These are phyloP conservation scores for Chiua virens DNA, from an alignment of 768 basidiomycete species.

Conservation along the genomic window DNA sequence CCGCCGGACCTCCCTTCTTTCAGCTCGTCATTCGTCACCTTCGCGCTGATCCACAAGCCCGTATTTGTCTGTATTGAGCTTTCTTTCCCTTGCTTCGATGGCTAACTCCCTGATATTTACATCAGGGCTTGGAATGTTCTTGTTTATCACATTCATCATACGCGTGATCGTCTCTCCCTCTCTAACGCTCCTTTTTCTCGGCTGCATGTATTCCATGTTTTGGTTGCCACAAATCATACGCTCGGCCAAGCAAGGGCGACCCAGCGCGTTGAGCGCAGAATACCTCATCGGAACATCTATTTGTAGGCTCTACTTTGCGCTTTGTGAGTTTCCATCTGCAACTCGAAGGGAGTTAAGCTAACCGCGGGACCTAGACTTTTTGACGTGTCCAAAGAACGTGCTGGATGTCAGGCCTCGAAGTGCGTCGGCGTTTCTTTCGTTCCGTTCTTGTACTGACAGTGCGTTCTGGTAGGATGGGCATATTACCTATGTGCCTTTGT, in stretches of 20 bases:
- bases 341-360: neutral
- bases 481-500: constrained; percentile 61
- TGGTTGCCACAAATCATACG: constrained; percentile 88
- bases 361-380: constrained; percentile 57
- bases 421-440: constrained; percentile 35
- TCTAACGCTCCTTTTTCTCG: constrained; percentile 65
- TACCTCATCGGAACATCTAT: constrained; percentile 79
- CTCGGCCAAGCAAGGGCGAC: constrained; percentile 67
- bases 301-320: constrained; percentile 64
- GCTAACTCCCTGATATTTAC: constrained; percentile 2
- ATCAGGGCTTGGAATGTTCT: constrained; percentile 64
- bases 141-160: constrained; percentile 71
- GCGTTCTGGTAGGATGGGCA: constrained; percentile 54
- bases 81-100: neutral
- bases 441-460: neutral
- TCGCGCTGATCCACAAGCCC: constrained; percentile 67
- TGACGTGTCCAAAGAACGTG: constrained; percentile 83
- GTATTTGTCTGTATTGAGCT: constrained; percentile 53
- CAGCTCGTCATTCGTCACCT: constrained; percentile 58
- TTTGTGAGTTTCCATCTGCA: constrained; percentile 55
- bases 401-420: constrained; percentile 76
- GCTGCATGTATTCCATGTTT: constrained; percentile 69
- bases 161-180: constrained; percentile 70
- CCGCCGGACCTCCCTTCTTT: constrained; percentile 33
- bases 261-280: constrained; percentile 63